These are phyloP conservation scores for Liriodendron chinense DNA, from an alignment of 164 flowering plant species.

Conservation along the genomic window DNA sequence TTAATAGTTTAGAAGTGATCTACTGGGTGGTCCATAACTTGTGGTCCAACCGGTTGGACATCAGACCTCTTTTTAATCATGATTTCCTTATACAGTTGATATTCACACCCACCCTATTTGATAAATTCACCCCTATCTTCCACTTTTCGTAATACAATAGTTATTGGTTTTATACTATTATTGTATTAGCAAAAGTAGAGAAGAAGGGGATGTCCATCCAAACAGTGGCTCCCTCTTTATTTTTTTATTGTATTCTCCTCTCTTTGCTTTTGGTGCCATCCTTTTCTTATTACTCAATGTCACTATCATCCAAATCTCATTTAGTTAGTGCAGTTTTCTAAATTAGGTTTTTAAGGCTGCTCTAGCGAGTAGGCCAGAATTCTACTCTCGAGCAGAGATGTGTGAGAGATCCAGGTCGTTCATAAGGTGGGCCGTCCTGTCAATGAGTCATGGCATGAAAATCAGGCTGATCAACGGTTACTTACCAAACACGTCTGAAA, in stretches of 20 bases:
- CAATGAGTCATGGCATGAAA: too few species aligned
- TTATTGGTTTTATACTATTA: background rate
- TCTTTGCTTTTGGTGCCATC: conserved; percentile 7
- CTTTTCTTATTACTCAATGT: conserved; percentile 22
- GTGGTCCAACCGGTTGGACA: too few species aligned
- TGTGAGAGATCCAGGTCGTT: too few species aligned
- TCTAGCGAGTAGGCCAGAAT: background rate
- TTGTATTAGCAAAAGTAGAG: background rate
- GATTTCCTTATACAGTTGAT: background rate
- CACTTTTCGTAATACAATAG: background rate
- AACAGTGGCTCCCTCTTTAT: background rate
- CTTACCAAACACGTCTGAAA: too few species aligned
- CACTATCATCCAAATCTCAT: conserved; percentile 37
- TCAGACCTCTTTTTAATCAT: too few species aligned
- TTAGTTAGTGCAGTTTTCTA: conserved; percentile 4
- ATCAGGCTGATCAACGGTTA: too few species aligned
- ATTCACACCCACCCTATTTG: background rate
- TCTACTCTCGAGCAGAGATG: background rate
- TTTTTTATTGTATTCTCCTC: background rate
- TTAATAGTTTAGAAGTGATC: too few species aligned
- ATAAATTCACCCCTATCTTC: background rate
- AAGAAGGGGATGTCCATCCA: background rate
- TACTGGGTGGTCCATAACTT: too few species aligned
- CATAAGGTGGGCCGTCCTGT: too few species aligned
- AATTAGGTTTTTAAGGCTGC: background rate